These are phyloP conservation scores for Scedosporium dehoogii DNA, from an alignment of 2,329 filamentous ascomycete genomes.

Conservation along the genomic window DNA sequence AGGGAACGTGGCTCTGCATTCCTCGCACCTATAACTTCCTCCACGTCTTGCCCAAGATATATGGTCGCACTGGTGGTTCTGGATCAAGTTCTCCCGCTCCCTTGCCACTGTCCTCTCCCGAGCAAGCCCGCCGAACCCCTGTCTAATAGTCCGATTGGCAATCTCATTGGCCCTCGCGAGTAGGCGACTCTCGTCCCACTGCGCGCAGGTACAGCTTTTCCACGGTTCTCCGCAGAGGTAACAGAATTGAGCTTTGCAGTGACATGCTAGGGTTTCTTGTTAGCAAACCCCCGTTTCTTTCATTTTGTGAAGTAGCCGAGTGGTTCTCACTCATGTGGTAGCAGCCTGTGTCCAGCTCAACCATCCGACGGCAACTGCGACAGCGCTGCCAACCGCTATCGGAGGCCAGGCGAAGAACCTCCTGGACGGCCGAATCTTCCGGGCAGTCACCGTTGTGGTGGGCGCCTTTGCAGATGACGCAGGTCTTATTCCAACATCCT, in stretches of 20 bases:
- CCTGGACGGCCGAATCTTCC: slow-evolving; percentile 26
- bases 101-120: not conserved
- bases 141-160: slow-evolving; percentile 15
- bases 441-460: slow-evolving; percentile 40
- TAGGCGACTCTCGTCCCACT: slow-evolving; percentile 25
- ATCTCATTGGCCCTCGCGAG: slow-evolving; percentile 21
- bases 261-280: slow-evolving; percentile 26
- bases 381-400: slow-evolving; percentile 43
- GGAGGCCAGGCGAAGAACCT: slow-evolving; percentile 28
- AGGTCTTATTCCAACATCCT: slow-evolving; percentile 33
- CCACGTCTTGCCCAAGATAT: too few species aligned
- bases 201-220: slow-evolving; percentile 28
- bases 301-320: not conserved
- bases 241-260: slow-evolving; percentile 35
- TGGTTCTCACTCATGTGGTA: slow-evolving; percentile 43
- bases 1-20: too few species aligned
- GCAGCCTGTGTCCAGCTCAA: slow-evolving; percentile 41
- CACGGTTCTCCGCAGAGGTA: slow-evolving; percentile 33
- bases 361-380: slow-evolving; percentile 29
- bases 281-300: not conserved
- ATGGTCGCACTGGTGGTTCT: slow-evolving; percentile 30
- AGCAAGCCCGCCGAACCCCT: not conserved
- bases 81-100: slow-evolving; percentile 7
- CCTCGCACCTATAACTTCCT: too few species aligned
- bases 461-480: slow-evolving; percentile 36